Evolutionary conservation across 1,284 basidiomycete species (phyloP).

Genomic region (Ganoderma boninense): DNA sequence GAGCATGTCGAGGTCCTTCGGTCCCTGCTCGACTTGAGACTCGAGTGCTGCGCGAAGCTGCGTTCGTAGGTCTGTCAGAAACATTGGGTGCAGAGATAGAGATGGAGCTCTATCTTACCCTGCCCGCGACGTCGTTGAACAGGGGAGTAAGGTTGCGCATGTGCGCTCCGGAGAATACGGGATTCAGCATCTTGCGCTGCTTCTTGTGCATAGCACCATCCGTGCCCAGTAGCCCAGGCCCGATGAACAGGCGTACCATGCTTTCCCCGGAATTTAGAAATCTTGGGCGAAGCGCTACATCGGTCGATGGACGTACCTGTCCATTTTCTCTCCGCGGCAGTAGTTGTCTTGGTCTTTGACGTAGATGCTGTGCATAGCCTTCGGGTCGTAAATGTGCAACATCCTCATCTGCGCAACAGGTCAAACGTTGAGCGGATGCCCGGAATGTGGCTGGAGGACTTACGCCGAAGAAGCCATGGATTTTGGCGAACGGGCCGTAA

Average conservation of each 20-base stretch:
- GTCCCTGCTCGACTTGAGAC: constrained; percentile 21
- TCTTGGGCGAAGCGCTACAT: not conserved
- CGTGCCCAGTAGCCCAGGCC: constrained; percentile 12
- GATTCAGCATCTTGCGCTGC: constrained; percentile 40
- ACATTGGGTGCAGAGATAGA: not conserved
- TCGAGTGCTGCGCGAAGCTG: constrained; percentile 31
- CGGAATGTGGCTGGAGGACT: not conserved
- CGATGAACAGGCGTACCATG: constrained; percentile 1
- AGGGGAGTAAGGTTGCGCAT: constrained; percentile 37
- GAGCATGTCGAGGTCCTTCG: constrained; percentile 44
- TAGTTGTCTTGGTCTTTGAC: constrained; percentile 42
- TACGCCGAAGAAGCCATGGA: constrained; percentile 7
- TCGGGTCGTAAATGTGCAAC: constrained; percentile 36
- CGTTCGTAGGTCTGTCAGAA: not conserved
- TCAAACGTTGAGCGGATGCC: not conserved
- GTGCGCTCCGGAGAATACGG: constrained; percentile 39
- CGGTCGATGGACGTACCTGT: not conserved
- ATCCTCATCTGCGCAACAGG: constrained; percentile 14
- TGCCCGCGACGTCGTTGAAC: constrained; percentile 33
- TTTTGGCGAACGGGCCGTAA: not conserved
- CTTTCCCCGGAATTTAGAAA: not conserved
- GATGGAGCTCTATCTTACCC: constrained; percentile 17
- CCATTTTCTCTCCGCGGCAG: constrained; percentile 22
- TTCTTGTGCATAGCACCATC: constrained; percentile 31
- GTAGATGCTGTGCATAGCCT: constrained; percentile 38